Evolutionary conservation across 225 moss, liverwort and hornwort genomes (phyloP), one percentile per base, ranked within the genome.

Genomic region (Marchantia polymorpha): DNA sequence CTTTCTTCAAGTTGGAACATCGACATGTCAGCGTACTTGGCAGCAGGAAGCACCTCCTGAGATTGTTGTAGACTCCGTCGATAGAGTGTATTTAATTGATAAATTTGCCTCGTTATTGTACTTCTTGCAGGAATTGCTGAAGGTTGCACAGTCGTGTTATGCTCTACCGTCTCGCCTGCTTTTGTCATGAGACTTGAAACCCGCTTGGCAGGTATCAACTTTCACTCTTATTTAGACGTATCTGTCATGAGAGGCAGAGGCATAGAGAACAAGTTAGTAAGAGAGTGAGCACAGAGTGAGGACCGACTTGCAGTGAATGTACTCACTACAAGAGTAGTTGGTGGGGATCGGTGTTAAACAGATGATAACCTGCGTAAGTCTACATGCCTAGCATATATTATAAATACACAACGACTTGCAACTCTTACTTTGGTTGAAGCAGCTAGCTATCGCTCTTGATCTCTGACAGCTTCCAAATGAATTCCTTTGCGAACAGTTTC

Each of bases 111-210:
- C 49, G 80, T 71, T 39, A 56, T 19, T 52, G n/a, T 29, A 51
- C 48, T 85, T 79, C 73, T 80, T 90, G 82, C 90, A 96, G 96
- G 77, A 77, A 78, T 94, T 79, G 69, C 81, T 82, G 83, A 84
- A n/a, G 94, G 92, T 68, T 84, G 90, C 52, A 90, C 88, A 52
- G 88, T 96, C 61, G 87, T 96, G 17, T 48, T 96, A 22, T 93
- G 94, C 85, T 96, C 96, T 72, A 96, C 94, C 64, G 96, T 96
- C 59, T 96, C 96, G 23, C 94, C 96, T 51, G 88, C 90, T 48
- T 96, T 89, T 82, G 88, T 92, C 52, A 89, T 89, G 74, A 89
- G 90, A 69, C 91, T 96, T 52, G 94, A 92, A 80, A 79, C 31
- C 23, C 89, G 84, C 76, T 76, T 96, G 78, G 66, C 80, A 87